A percentile compares a stretch with the other conserved stretches of the same genome.
These are phyloP conservation scores for Carex pumila DNA, from an alignment of 176 grass and related monocot genomes.

Conservation along the genomic window DNA sequence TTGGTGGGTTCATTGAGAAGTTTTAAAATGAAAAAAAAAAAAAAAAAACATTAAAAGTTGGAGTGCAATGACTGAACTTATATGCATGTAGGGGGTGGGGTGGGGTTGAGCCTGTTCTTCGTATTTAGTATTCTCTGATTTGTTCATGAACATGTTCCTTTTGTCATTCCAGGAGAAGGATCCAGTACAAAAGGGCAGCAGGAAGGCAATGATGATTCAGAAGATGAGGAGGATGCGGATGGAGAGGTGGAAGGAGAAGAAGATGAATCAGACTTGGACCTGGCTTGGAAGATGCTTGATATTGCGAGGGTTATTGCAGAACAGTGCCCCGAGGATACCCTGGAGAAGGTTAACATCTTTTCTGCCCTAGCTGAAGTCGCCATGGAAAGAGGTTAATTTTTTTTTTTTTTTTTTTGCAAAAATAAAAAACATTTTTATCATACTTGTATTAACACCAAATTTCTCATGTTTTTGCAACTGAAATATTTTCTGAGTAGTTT, in stretches of 20 bases:
- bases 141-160: background rate
- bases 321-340: conserved; percentile 43
- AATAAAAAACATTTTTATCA: background rate
- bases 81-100: background rate
- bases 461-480: background rate
- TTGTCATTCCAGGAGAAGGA: conserved; percentile 35
- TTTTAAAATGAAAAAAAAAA: background rate
- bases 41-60: background rate
- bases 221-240: conserved; percentile 59
- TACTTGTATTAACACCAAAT: background rate
- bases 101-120: background rate
- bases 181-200: conserved; percentile 45
- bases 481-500: background rate
- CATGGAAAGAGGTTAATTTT: conserved; percentile 76
- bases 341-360: conserved; percentile 88
- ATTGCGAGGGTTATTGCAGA: conserved; percentile 96
- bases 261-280: conserved; percentile 96
- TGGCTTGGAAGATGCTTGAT: conserved; percentile 94
- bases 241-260: conserved; percentile 70
- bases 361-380: conserved; percentile 81
- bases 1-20: background rate
- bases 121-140: background rate
- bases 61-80: background rate
- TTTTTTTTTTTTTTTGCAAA: background rate
- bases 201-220: conserved; percentile 38